These are phyloP conservation scores for Erigeron philadelphicus DNA, from an alignment of 140 eudicot genomes.

Conservation along the genomic window DNA sequence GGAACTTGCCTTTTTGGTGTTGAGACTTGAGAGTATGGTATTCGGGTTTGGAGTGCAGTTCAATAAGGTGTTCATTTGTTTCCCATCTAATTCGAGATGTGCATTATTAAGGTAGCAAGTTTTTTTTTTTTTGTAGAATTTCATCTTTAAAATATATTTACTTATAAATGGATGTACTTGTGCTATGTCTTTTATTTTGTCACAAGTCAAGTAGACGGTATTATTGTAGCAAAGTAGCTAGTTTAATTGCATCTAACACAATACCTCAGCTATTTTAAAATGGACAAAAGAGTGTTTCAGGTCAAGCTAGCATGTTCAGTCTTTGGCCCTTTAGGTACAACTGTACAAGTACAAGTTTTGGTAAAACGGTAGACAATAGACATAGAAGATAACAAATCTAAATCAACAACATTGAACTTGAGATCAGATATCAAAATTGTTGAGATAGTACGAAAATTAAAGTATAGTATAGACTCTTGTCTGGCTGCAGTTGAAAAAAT, in stretches of 20 bases:
- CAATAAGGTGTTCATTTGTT: background rate
- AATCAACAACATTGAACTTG: background rate
- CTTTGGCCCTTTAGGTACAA: too few relatives aligned
- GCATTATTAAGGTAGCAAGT: background rate
- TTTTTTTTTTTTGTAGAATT: background rate
- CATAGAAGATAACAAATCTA: constrained; percentile 9
- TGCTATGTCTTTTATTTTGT: background rate
- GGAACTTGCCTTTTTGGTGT: background rate
- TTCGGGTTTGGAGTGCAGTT: background rate
- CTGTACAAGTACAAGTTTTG: too few relatives aligned
- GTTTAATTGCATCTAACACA: background rate
- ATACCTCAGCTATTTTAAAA: too few relatives aligned
- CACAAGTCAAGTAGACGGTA: background rate
- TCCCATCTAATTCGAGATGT: background rate
- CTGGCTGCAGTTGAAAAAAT: constrained; percentile 10
- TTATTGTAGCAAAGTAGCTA: background rate
- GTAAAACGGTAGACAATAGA: background rate
- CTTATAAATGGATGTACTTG: background rate
- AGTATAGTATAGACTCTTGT: constrained; percentile 7
- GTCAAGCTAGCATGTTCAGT: too few relatives aligned
- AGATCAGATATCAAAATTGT: background rate
- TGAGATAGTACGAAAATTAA: constrained; percentile 14
- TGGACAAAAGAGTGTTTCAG: too few relatives aligned
- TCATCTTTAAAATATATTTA: background rate
- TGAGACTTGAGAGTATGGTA: background rate